Conservation (phyloP, 2,329 filamentous ascomycete genomes). For the Didymella sp. region DNA sequence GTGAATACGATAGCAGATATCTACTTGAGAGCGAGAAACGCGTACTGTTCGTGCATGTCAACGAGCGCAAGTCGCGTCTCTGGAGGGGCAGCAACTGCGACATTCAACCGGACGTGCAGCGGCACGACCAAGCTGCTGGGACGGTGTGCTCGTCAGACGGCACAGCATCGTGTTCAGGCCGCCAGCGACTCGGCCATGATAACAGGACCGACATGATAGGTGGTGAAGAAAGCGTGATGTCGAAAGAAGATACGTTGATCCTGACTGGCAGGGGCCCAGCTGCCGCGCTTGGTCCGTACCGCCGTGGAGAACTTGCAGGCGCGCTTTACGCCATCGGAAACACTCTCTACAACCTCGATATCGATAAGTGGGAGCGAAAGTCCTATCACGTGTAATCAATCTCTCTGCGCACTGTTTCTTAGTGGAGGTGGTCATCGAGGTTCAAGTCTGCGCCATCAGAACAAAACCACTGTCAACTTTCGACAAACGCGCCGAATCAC, state of each 20-base stretch:
- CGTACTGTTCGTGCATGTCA: neutral
- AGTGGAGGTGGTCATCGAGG: no score
- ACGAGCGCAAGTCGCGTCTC: neutral
- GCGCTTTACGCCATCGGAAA: neutral
- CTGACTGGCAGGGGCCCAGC: neutral
- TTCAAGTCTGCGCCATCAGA: neutral
- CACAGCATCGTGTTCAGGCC: neutral
- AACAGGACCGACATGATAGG: neutral
- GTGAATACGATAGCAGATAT: neutral
- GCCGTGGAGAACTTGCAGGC: neutral
- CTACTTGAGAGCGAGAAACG: neutral
- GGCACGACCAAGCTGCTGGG: neutral
- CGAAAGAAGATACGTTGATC: conserved; percentile 3
- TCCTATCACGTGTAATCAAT: neutral
- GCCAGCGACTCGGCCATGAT: neutral
- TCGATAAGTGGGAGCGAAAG: neutral
- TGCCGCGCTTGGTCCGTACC: neutral
- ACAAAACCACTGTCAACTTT: neutral
- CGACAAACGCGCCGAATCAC: neutral
- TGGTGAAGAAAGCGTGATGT: neutral
- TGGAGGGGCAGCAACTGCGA: neutral
- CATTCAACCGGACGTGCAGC: neutral
- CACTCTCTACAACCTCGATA: neutral
- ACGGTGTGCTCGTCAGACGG: neutral
- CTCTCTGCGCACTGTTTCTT: neutral